Conservation (phyloP, 371 early-diverging fungal genomes). For the Mucor racemosus region DNA sequence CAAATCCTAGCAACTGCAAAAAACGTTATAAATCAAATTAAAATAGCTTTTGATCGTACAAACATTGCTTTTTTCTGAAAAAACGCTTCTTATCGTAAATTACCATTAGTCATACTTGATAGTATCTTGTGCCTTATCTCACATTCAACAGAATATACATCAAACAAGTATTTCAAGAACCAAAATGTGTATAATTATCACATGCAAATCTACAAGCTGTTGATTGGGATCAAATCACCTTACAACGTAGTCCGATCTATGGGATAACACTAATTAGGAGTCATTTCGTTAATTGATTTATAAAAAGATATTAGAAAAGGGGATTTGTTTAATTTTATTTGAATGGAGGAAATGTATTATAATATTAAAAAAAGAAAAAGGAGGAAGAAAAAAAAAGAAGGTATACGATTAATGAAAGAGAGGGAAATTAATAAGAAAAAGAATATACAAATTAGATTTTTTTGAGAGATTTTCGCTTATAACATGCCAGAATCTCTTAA, state of each 20-base stretch:
- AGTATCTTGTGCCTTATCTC: no score
- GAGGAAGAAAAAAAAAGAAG: background rate
- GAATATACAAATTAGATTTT: conserved; percentile 7
- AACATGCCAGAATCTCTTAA: conserved; percentile 73
- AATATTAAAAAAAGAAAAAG: background rate
- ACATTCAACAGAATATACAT: background rate
- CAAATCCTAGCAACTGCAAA: no score
- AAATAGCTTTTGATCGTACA: background rate
- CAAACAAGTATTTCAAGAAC: background rate
- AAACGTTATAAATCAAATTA: no score
- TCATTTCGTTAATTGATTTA: background rate
- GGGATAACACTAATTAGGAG: background rate
- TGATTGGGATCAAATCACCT: background rate
- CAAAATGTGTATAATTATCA: background rate
- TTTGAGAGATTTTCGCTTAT: conserved; percentile 26
- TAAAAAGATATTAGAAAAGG: background rate
- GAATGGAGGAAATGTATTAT: background rate
- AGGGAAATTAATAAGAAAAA: background rate
- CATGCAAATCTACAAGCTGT: background rate
- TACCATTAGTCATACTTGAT: no score
- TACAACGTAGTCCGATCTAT: background rate
- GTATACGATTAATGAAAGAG: conserved; percentile 1
- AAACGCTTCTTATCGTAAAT: no score
- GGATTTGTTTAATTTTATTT: conserved; percentile 1
- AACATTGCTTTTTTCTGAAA: background rate